Percentiles rank a stretch among this genome's conserved stretches.
Evolutionary conservation across 2,329 filamentous ascomycete species (phyloP).

Genomic region (Endothia cerciana): DNA sequence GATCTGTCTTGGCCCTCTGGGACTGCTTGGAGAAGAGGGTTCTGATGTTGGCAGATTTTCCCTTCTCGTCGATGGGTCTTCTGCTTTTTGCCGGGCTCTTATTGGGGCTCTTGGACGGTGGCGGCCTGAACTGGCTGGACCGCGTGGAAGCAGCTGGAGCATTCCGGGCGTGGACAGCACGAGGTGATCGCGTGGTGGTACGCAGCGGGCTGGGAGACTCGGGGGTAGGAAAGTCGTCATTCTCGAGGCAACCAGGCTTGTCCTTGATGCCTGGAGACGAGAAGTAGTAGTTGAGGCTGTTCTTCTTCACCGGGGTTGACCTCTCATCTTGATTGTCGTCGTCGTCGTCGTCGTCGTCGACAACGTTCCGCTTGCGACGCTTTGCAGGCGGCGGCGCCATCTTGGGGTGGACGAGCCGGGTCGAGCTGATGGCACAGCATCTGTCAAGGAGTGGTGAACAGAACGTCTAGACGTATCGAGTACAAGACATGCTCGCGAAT

Average conservation of each 20-base stretch:
- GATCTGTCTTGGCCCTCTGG: constrained; percentile 48
- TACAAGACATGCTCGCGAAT: not conserved
- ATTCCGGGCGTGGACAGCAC: constrained; percentile 21
- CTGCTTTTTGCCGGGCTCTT: constrained; percentile 47
- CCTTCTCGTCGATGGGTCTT: constrained; percentile 53
- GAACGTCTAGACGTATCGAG: not conserved
- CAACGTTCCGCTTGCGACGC: constrained; percentile 61
- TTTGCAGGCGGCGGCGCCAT: constrained; percentile 64
- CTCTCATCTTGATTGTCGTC: constrained; percentile 53
- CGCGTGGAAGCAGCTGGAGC: constrained; percentile 32
- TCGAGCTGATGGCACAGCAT: constrained; percentile 22
- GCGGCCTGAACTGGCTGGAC: constrained; percentile 32
- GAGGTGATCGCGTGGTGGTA: constrained; percentile 37
- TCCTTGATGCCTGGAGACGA: constrained; percentile 53
- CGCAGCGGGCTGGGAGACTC: constrained; percentile 47
- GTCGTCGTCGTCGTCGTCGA: constrained; percentile 54
- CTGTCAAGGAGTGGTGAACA: constrained; percentile 10
- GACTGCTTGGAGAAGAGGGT: constrained; percentile 66
- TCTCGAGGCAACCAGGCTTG: constrained; percentile 32
- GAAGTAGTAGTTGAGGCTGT: constrained; percentile 59
- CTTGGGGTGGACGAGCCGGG: constrained; percentile 39
- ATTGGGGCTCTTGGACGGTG: constrained; percentile 43
- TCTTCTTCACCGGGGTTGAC: constrained; percentile 35
- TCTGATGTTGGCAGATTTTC: constrained; percentile 59
- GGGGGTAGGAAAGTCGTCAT: constrained; percentile 36